phyloP scores from a whole-genome alignment of 805 yeast genomes.

The Teunomyces funiuensis region DNA sequence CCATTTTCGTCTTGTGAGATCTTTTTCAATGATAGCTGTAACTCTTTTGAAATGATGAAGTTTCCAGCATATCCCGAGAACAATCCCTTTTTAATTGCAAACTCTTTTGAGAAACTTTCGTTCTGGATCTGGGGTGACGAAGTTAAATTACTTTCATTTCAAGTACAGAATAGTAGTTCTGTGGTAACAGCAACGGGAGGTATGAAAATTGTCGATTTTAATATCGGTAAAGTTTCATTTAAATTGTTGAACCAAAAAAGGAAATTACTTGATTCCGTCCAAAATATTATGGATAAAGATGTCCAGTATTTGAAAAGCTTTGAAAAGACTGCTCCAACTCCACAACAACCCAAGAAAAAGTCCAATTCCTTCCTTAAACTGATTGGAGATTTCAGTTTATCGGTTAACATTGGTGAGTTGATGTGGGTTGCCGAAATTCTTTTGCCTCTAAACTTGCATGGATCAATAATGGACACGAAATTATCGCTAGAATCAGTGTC shows the following conservation, averaged over 20 bases:
- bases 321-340: neutral
- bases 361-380: neutral
- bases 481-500: conserved; percentile 14
- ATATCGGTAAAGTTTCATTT: conserved; percentile 8
- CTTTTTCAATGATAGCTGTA: neutral
- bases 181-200: conserved; percentile 15
- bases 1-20: conserved; percentile 13
- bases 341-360: neutral
- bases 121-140: conserved; percentile 9
- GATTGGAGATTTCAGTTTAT: conserved; percentile 12
- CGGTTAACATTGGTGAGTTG: conserved; percentile 19
- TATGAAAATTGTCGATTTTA: conserved; percentile 11
- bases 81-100: conserved; percentile 3
- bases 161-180: conserved; percentile 6
- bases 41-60: neutral
- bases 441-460: conserved; percentile 17
- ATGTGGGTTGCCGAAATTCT: conserved; percentile 20
- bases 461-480: conserved; percentile 17
- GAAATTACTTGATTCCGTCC: conserved; percentile 11
- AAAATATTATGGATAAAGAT: conserved; percentile 14
- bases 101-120: conserved; percentile 2
- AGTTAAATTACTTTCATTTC: conserved; percentile 5
- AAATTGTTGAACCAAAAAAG: conserved; percentile 11
- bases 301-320: conserved; percentile 12
- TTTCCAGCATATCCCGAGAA: conserved; percentile 1